A percentile compares a stretch with the other conserved stretches of the same genome.
phyloP scores from a whole-genome alignment of 768 basidiomycete genomes.

The Gymnopilus dilepis region DNA sequence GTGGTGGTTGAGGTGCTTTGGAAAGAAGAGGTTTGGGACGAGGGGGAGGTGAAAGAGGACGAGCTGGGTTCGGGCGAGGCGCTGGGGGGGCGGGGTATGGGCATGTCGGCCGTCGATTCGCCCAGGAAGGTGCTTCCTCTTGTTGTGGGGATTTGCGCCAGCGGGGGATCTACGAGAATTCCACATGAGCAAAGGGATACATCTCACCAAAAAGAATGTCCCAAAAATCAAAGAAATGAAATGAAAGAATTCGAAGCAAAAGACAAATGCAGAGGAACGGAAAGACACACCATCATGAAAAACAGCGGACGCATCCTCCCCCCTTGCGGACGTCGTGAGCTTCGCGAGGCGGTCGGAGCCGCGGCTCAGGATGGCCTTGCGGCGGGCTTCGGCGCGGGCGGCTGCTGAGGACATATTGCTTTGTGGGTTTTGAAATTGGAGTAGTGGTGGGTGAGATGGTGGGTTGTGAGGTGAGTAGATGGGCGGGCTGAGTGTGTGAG shows the following conservation, averaged over 20 bases:
- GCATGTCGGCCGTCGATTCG: constrained; percentile 49
- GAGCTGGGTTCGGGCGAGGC: constrained; percentile 35
- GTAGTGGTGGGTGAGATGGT: too few relatives aligned
- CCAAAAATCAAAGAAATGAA: constrained; percentile 13
- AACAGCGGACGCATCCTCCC: constrained; percentile 68
- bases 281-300: constrained; percentile 51
- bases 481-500: too few relatives aligned
- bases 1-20: too few relatives aligned
- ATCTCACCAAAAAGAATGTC: too few relatives aligned
- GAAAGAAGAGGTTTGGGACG: too few relatives aligned
- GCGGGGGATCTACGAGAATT: constrained; percentile 39
- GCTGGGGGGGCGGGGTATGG: constrained; percentile 31
- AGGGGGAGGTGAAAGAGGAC: too few relatives aligned
- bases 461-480: too few relatives aligned
- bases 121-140: constrained; percentile 46
- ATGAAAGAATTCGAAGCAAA: constrained; percentile 9
- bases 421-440: too few relatives aligned
- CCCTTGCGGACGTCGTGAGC: constrained; percentile 73
- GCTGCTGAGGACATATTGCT: constrained; percentile 60
- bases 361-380: constrained; percentile 76
- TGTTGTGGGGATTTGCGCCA: constrained; percentile 27
- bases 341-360: constrained; percentile 79
- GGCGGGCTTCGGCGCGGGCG: constrained; percentile 77
- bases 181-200: background rate
- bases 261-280: constrained; percentile 38